A percentile compares a stretch with the other conserved stretches of the same genome.
Evolutionary conservation across 2,329 filamentous ascomycete genomes (phyloP).

Genomic region (Colletotrichum sp.): DNA sequence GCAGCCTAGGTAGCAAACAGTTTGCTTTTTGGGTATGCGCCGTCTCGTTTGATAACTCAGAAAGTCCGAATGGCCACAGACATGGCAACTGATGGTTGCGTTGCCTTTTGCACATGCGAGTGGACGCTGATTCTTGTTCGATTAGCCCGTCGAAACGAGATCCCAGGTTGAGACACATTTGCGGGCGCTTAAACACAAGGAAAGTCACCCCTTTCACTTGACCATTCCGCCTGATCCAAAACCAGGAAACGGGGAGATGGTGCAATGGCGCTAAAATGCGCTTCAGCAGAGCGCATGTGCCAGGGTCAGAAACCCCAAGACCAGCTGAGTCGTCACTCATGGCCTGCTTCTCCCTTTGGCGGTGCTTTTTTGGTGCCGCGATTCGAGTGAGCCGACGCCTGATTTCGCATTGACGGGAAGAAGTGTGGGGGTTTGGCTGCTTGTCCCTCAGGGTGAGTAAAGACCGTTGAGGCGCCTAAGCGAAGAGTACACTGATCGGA

Average conservation of each 20-base stretch:
- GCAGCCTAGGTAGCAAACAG: not conserved
- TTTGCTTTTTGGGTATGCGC: not conserved
- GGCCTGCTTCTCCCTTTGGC: not conserved
- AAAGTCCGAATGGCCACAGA: not conserved
- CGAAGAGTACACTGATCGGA: not conserved
- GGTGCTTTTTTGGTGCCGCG: not conserved
- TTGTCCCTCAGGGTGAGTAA: not conserved
- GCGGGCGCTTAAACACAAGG: not conserved
- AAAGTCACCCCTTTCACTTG: conserved; percentile 4
- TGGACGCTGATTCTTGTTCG: not conserved
- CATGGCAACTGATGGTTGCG: not conserved
- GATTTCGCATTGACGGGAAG: not conserved
- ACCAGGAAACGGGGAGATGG: conserved; percentile 1
- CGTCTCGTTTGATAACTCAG: not conserved
- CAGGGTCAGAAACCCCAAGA: not conserved
- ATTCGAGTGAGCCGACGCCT: not conserved
- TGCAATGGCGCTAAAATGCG: conserved; percentile 3
- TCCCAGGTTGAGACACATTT: conserved; percentile 9
- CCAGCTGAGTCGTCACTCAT: not conserved
- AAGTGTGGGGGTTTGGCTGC: not conserved
- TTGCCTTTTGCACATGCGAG: not conserved
- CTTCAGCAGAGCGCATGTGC: conserved; percentile 4
- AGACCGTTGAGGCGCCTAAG: not conserved
- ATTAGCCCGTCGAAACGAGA: conserved; percentile 13
- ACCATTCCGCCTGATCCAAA: conserved; percentile 13